Conservation (phyloP, 768 basidiomycete species). For the Pisolithus orientalis region DNA sequence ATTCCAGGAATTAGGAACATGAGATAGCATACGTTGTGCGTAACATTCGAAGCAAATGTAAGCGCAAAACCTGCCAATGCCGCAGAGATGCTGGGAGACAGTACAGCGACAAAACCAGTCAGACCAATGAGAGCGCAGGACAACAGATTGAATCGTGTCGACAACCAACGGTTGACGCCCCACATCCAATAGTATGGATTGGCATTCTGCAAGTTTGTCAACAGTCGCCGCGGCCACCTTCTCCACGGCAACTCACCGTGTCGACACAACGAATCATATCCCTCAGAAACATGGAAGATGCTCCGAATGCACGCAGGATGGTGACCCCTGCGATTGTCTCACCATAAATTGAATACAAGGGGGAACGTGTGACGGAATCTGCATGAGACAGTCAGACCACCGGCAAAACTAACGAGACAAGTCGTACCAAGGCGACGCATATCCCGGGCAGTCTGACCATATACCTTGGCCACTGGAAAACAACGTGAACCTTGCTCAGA, state of each 20-base stretch:
- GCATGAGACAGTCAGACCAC: slow-evolving; percentile 1
- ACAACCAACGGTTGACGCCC: slow-evolving; percentile 91
- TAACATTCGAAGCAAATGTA: slow-evolving; percentile 75
- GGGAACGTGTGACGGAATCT: slow-evolving; percentile 47
- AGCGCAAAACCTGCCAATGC: slow-evolving; percentile 83
- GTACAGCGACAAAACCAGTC: slow-evolving; percentile 59
- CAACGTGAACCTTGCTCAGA: slow-evolving; percentile 5
- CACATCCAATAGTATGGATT: slow-evolving; percentile 91
- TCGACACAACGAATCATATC: slow-evolving; percentile 82
- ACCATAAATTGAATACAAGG: slow-evolving; percentile 41
- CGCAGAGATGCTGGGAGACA: slow-evolving; percentile 68
- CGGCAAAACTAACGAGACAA: not conserved
- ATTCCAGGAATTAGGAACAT: not conserved
- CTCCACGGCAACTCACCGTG: slow-evolving; percentile 43
- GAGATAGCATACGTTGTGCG: slow-evolving; percentile 44
- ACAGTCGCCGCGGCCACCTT: not conserved
- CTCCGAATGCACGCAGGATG: slow-evolving; percentile 78
- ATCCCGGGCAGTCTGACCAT: slow-evolving; percentile 83
- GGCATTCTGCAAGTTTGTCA: slow-evolving; percentile 33
- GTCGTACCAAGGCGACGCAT: slow-evolving; percentile 66
- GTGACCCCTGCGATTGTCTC: slow-evolving; percentile 47
- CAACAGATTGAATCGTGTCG: slow-evolving; percentile 79
- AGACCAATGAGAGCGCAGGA: slow-evolving; percentile 68
- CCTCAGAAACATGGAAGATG: slow-evolving; percentile 76
- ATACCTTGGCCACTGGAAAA: slow-evolving; percentile 38